These are phyloP conservation scores for Metschnikowia picachoensis DNA, from an alignment of 805 yeast species.

Conservation along the genomic window DNA sequence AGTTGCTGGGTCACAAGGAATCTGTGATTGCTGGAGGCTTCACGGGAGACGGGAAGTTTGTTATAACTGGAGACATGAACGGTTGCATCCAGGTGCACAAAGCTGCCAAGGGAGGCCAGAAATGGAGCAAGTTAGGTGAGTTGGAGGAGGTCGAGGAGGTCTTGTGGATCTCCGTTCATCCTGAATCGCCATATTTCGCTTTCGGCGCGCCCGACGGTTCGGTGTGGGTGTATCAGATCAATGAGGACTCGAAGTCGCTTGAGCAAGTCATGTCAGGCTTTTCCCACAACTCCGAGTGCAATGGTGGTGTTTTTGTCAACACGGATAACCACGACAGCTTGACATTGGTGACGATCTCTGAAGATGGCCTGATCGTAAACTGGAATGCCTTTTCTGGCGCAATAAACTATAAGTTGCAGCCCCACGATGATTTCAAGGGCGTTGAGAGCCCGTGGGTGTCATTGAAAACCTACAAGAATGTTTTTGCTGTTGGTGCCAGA, in stretches of 20 bases:
- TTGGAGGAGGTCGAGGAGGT: slow-evolving; percentile 89
- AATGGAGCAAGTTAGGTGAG: slow-evolving; percentile 68
- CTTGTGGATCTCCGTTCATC: slow-evolving; percentile 79
- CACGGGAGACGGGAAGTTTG: slow-evolving; percentile 73
- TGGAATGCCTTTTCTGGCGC: slow-evolving; percentile 87
- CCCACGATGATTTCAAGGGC: slow-evolving; percentile 64
- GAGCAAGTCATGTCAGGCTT: slow-evolving; percentile 76
- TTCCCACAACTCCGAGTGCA: slow-evolving; percentile 76
- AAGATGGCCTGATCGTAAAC: slow-evolving; percentile 79
- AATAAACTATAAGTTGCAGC: slow-evolving; percentile 61
- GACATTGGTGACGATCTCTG: slow-evolving; percentile 69
- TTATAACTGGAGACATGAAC: slow-evolving; percentile 92
- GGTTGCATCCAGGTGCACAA: slow-evolving; percentile 77
- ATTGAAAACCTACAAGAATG: slow-evolving; percentile 47
- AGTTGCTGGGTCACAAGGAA: slow-evolving; percentile 79
- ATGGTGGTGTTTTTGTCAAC: slow-evolving; percentile 72
- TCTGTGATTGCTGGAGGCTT: slow-evolving; percentile 83
- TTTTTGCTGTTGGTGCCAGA: slow-evolving; percentile 78
- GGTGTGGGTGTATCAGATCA: slow-evolving; percentile 86
- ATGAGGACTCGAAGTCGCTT: slow-evolving; percentile 41
- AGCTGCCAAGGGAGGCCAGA: slow-evolving; percentile 71
- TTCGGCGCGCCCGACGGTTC: slow-evolving; percentile 92
- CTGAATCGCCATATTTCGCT: slow-evolving; percentile 76
- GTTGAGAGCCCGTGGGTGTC: slow-evolving; percentile 87
- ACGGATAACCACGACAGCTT: slow-evolving; percentile 49